Evolutionary conservation across 768 basidiomycete species (phyloP).

Genomic region (Serendipita sp.): DNA sequence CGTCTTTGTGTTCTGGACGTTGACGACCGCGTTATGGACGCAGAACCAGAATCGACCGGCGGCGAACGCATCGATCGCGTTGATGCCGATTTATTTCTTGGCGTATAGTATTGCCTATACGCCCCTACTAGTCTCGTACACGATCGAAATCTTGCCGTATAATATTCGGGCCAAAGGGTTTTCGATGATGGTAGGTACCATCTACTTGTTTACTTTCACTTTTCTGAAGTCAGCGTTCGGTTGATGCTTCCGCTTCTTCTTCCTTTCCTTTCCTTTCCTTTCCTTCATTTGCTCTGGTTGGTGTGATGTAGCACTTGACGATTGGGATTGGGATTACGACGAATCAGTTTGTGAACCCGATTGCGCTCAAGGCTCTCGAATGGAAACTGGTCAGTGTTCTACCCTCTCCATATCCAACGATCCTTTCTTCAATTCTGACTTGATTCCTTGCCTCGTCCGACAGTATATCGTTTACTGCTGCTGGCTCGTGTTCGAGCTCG

Average conservation of each 20-base stretch:
- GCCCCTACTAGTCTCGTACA: conserved; percentile 49
- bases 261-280: conserved; percentile 6
- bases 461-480: conserved; percentile 45
- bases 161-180: conserved; percentile 67
- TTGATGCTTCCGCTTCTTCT: too few species aligned
- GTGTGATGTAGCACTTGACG: conserved; percentile 32
- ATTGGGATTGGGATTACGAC: conserved; percentile 54
- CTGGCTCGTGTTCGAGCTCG: conserved; percentile 45
- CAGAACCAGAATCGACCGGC: conserved; percentile 18
- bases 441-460: not conserved
- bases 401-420: not conserved
- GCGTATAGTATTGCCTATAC: conserved; percentile 60
- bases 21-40: conserved; percentile 26
- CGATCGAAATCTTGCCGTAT: conserved; percentile 68
- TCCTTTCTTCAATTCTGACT: too few species aligned
- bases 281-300: not conserved
- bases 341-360: conserved; percentile 67
- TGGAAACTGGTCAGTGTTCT: conserved; percentile 24
- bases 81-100: conserved; percentile 43
- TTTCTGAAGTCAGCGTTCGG: not conserved
- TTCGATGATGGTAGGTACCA: conserved; percentile 44
- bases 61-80: conserved; percentile 38
- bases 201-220: not conserved
- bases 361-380: conserved; percentile 37
- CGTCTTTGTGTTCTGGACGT: conserved; percentile 26